These are phyloP conservation scores for Malus domestica DNA, from an alignment of 306 rosid genomes.

Conservation along the genomic window ASM211411v1 NC_041796.1:24167501-24168000, in stretches of 20 bases:
- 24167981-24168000: no score
- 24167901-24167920: not conserved
- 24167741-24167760: not conserved
- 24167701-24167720: not conserved
- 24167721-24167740: not conserved
- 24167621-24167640: not conserved
- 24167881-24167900: not conserved
- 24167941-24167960: no score
- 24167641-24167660: not conserved
- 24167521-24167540: not conserved
- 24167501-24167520: not conserved
- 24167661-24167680: not conserved
- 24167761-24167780: no score
- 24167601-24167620: not conserved
- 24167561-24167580: no score
- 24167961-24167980: no score
- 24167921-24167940: no score
- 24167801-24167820: no score
- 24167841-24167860: no score
- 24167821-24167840: not conserved
- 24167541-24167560: not conserved
- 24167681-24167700: no score
- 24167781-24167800: not conserved
- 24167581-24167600: no score
- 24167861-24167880: not conserved